Percentiles rank a stretch among this genome's conserved stretches.
These are phyloP conservation scores for Phaeolepiota aurea DNA, from an alignment of 768 basidiomycete species.

Conservation along the genomic window DNA sequence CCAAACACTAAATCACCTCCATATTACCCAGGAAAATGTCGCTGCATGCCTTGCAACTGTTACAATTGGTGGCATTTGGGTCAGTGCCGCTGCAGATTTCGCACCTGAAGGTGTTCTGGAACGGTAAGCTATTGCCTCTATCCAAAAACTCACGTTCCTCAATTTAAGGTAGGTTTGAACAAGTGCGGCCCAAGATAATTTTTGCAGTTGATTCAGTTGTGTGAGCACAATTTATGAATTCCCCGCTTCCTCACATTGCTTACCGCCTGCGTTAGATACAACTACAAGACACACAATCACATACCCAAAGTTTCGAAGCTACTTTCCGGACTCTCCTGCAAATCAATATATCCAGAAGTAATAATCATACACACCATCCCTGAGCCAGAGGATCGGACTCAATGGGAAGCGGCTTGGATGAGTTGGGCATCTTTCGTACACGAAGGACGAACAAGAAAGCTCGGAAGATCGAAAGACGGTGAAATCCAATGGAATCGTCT, in stretches of 20 bases:
- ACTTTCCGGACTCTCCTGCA: slow-evolving; percentile 40
- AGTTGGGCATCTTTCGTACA: slow-evolving; percentile 47
- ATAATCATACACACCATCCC: slow-evolving; percentile 47
- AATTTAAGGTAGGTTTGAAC: slow-evolving; percentile 48
- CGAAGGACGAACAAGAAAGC: slow-evolving; percentile 32
- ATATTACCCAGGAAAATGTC: slow-evolving; percentile 54
- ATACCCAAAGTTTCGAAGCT: slow-evolving; percentile 54
- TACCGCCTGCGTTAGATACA: slow-evolving; percentile 39
- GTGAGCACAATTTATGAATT: slow-evolving; percentile 23
- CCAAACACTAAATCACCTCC: not conserved
- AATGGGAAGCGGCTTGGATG: slow-evolving; percentile 42
- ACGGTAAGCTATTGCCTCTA: slow-evolving; percentile 31
- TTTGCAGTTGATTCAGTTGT: slow-evolving; percentile 70
- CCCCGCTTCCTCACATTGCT: not conserved
- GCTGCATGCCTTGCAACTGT: slow-evolving; percentile 59
- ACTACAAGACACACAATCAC: slow-evolving; percentile 61
- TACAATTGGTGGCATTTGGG: slow-evolving; percentile 77
- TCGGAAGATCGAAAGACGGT: slow-evolving; percentile 42
- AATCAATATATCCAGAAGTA: slow-evolving; percentile 33
- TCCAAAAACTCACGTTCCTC: slow-evolving; percentile 1
- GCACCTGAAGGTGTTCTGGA: slow-evolving; percentile 73
- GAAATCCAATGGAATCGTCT: slow-evolving; percentile 58
- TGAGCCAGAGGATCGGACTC: slow-evolving; percentile 19
- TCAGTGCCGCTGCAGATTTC: slow-evolving; percentile 76
- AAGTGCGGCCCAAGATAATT: slow-evolving; percentile 67